These are phyloP conservation scores for Annulohypoxylon stygium DNA, from an alignment of 495 filamentous ascomycete species.

Conservation along the genomic window DNA sequence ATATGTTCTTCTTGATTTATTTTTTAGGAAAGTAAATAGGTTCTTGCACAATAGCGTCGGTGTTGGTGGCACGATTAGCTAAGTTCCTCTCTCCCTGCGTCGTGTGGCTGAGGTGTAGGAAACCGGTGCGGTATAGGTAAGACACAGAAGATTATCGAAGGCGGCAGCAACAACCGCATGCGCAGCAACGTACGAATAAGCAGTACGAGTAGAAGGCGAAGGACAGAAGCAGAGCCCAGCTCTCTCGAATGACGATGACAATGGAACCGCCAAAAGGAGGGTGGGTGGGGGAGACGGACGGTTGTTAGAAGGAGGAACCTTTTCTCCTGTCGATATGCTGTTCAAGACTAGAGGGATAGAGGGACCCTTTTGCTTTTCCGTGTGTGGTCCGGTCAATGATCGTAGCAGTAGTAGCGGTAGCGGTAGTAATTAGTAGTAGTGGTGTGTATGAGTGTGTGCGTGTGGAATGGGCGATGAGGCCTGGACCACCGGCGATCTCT, in stretches of 20 bases:
- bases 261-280: conserved; percentile 32
- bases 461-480: conserved; percentile 37
- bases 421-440: conserved; percentile 16
- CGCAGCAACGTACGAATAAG: conserved; percentile 13
- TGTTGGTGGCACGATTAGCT: conserved; percentile 26
- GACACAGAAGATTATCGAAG: conserved; percentile 37
- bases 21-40: conserved; percentile 14
- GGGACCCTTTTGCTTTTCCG: conserved; percentile 42
- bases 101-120: conserved; percentile 41
- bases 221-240: conserved; percentile 38
- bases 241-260: conserved; percentile 40
- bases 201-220: conserved; percentile 20
- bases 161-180: conserved; percentile 16
- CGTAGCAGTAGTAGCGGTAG: conserved; percentile 18
- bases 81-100: conserved; percentile 30
- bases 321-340: conserved; percentile 35
- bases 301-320: conserved; percentile 28
- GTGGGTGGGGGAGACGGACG: conserved; percentile 21
- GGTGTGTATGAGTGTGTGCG: conserved; percentile 30
- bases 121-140: conserved; percentile 26
- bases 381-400: conserved; percentile 37
- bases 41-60: conserved; percentile 8
- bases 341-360: conserved; percentile 25
- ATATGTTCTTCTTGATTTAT: conserved; percentile 8
- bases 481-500: conserved; percentile 48